These are phyloP conservation scores for Wickerhamomyces chaumierensis DNA, from an alignment of 805 yeast genomes.

Conservation along the genomic window DNA sequence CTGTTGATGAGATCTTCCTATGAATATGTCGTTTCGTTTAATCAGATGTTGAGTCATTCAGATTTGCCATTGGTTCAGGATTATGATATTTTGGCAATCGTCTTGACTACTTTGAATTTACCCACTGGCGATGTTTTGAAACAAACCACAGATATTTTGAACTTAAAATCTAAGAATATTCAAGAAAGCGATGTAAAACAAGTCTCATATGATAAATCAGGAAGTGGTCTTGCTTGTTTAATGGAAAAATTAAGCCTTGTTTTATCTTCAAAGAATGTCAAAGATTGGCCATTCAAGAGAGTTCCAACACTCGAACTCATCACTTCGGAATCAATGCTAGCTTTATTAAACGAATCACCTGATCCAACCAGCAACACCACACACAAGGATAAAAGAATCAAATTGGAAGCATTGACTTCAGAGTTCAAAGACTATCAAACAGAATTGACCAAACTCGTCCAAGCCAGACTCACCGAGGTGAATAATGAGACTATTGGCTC, in stretches of 20 bases:
- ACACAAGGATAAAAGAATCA: slow-evolving; percentile 3
- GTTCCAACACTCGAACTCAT: not conserved
- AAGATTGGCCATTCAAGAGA: slow-evolving; percentile 1
- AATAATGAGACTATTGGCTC: slow-evolving; percentile 13
- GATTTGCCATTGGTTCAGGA: not conserved
- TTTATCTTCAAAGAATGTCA: slow-evolving; percentile 8
- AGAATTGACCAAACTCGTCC: slow-evolving; percentile 25
- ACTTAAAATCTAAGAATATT: no score
- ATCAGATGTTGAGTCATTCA: slow-evolving; percentile 25
- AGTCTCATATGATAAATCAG: not conserved
- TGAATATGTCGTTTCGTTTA: slow-evolving; percentile 38
- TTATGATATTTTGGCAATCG: not conserved
- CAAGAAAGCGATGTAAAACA: not conserved
- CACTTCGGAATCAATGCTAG: not conserved
- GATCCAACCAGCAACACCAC: not conserved
- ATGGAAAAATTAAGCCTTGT: slow-evolving; percentile 11
- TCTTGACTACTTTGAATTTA: not conserved
- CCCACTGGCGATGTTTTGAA: not conserved
- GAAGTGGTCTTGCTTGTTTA: slow-evolving; percentile 1
- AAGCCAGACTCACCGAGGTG: slow-evolving; percentile 21
- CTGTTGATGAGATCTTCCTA: slow-evolving; percentile 24
- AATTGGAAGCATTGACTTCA: slow-evolving; percentile 6
- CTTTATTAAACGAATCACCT: not conserved
- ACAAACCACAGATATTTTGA: not conserved
- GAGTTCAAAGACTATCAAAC: slow-evolving; percentile 24